Evolutionary conservation across 306 rosid genomes (phyloP).

Genomic region (Prinsepia uniflora): DNA sequence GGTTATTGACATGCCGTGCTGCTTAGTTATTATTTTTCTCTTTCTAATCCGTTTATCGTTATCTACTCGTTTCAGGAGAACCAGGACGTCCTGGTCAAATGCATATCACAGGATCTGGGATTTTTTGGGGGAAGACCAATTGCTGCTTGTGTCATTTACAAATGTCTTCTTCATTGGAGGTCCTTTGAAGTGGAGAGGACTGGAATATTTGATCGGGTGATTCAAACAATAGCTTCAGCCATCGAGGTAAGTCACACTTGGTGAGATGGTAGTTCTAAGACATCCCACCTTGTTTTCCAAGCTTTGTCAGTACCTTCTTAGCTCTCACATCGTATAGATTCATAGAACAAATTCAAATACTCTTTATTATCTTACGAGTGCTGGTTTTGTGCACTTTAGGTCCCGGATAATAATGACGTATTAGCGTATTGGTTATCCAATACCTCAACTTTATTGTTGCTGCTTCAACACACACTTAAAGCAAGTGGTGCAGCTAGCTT

Average conservation of each 20-base stretch:
- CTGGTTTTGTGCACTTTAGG: conserved; percentile 46
- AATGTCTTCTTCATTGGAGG: conserved; percentile 99
- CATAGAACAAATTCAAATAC: conserved; percentile 11
- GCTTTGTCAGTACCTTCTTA: conserved; percentile 21
- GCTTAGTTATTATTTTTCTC: conserved; percentile 15
- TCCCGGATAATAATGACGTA: conserved; percentile 79
- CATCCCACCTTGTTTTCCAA: conserved; percentile 7
- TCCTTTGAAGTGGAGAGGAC: conserved; percentile 99
- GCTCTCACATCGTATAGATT: conserved; percentile 7
- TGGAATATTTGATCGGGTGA: conserved; percentile 83
- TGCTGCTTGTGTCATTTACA: conserved; percentile 92
- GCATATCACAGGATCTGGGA: conserved; percentile 94
- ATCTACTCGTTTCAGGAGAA: conserved; percentile 72
- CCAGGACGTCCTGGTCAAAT: conserved; percentile 83
- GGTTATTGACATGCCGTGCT: conserved; percentile 22
- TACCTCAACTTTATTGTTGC: conserved; percentile 86
- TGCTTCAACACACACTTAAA: conserved; percentile 98
- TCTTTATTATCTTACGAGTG: conserved; percentile 25
- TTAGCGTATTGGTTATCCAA: conserved; percentile 96
- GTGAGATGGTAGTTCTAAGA: conserved; percentile 11
- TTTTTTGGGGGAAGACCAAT: conserved; percentile 89
- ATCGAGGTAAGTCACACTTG: conserved; percentile 58
- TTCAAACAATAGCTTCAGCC: conserved; percentile 95
- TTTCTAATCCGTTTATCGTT: conserved; percentile 21
- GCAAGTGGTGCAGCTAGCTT: conserved; percentile 99